Base-by-base conservation (phyloP, 2,329 filamentous ascomycete species). In the Rhynchosporium graminicola region DNA sequence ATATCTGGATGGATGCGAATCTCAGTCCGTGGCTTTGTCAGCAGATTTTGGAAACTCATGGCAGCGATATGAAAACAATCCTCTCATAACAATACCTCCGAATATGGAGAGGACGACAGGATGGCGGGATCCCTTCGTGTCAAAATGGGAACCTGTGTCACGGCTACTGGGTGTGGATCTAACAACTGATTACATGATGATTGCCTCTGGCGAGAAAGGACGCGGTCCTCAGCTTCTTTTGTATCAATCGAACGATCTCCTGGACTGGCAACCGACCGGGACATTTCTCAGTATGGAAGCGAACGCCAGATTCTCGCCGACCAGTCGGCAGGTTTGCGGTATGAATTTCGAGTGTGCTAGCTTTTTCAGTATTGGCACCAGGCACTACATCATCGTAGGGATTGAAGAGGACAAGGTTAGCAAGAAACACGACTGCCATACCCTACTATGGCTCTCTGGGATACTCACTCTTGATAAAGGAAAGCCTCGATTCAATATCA, bases 101-200 rank as follows among this genome's bases (percentile, higher is more conserved):
- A 67, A 62, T 38, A 28, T 48, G 10, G 36, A 40, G 4, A 28
- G 29, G 31, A 68, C 65, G 7, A 69, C 63, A 4, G 68, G 68
- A 40, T 69, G 67, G 68, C 55, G 68, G 57, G 66, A 69, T 51
- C 68, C 68, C 1, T 69, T 66, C 47, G 66, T 70, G 20, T 65
- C 66, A 10, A 48, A 20, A 47, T 70, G 66, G 68, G 29, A 55
- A 20, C 51, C 42, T 1, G 58, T 70, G 40, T 68, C 64, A 3
- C 55, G 28, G 13, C 46, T 69, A 3, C 60, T 67, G 3, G 63
- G 62, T 9, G 28, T 57, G 4, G 51, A 59, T 46, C 6, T 9
- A 8, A 29, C 40, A 1, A 68, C 63, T 2, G 59, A 69, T 5
- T 70, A 67, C 26, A 68, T 69, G 67, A 64, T 69, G 60, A 60